phyloP scores from a whole-genome alignment of 73 alveolate species.

The Paramecium pentaurelia region DNA sequence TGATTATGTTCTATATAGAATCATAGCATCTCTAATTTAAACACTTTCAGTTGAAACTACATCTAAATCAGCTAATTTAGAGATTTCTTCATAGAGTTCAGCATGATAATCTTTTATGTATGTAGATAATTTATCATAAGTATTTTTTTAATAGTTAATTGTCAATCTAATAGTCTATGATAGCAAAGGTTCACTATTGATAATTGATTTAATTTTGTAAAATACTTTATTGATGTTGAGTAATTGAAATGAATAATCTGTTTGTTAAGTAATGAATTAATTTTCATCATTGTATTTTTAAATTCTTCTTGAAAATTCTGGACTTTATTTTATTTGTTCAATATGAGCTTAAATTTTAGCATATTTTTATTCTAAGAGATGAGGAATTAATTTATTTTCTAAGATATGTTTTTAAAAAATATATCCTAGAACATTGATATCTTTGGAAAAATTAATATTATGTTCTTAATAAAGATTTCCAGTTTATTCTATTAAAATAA shows the following conservation, averaged over 20 bases:
- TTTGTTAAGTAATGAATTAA: neutral
- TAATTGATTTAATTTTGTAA: neutral
- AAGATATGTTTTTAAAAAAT: neutral
- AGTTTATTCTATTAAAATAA: neutral
- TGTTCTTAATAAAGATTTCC: neutral
- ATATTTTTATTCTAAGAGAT: neutral
- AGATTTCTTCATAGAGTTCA: neutral
- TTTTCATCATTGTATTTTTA: neutral
- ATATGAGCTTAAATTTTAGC: neutral
- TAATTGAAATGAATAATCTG: neutral
- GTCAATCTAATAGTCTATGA: neutral
- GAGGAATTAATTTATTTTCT: neutral
- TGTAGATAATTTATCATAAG: neutral
- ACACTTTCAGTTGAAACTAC: neutral
- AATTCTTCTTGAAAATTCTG: neutral
- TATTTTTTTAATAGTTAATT: neutral
- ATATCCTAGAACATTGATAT: neutral
- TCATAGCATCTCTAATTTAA: slow-evolving; percentile 1
- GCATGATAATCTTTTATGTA: neutral
- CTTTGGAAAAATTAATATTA: neutral
- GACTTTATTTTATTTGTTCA: neutral
- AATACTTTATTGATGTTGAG: neutral
- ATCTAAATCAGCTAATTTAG: neutral
- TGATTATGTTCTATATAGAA: neutral
- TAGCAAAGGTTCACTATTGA: neutral